Evolutionary conservation across 2,329 filamentous ascomycete species (phyloP).

Genomic region (Fusarium sp.): DNA sequence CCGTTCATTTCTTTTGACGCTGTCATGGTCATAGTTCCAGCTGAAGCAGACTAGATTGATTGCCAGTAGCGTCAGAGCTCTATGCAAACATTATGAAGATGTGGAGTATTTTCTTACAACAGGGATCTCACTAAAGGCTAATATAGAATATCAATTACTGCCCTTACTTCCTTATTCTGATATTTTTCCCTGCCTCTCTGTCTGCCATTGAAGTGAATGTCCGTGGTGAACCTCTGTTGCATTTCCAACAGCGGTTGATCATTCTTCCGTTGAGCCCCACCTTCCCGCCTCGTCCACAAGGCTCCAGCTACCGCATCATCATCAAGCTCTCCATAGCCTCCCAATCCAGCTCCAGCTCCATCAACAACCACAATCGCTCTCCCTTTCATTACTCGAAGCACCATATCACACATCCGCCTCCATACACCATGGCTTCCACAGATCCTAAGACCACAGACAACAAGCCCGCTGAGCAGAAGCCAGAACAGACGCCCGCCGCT

Average conservation of each 20-base stretch:
- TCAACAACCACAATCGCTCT: not conserved
- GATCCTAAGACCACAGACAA: slow-evolving; percentile 40
- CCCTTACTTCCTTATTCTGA: not conserved
- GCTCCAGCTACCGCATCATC: slow-evolving; percentile 35
- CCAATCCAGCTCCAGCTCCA: not conserved
- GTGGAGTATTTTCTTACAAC: fast-evolving
- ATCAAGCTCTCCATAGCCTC: slow-evolving; percentile 14
- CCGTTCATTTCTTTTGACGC: not conserved
- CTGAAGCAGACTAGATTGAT: too few relatives aligned
- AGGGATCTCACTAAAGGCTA: fast-evolving
- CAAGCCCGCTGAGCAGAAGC: slow-evolving; percentile 39
- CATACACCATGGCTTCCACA: slow-evolving; percentile 33
- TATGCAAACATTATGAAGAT: not conserved
- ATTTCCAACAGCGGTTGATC: not conserved
- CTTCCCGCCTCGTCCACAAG: slow-evolving; percentile 24
- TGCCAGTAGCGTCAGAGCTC: not conserved
- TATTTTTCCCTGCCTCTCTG: too few relatives aligned
- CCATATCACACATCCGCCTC: not conserved
- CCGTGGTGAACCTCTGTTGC: not conserved
- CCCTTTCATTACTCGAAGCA: not conserved
- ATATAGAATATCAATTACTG: fast-evolving
- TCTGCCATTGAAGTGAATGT: not conserved
- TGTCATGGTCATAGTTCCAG: not conserved
- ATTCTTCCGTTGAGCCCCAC: slow-evolving; percentile 25
- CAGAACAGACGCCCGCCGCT: slow-evolving; percentile 57